phyloP scores from a whole-genome alignment of 495 filamentous ascomycete genomes.

The Neurospora terricola region DNA sequence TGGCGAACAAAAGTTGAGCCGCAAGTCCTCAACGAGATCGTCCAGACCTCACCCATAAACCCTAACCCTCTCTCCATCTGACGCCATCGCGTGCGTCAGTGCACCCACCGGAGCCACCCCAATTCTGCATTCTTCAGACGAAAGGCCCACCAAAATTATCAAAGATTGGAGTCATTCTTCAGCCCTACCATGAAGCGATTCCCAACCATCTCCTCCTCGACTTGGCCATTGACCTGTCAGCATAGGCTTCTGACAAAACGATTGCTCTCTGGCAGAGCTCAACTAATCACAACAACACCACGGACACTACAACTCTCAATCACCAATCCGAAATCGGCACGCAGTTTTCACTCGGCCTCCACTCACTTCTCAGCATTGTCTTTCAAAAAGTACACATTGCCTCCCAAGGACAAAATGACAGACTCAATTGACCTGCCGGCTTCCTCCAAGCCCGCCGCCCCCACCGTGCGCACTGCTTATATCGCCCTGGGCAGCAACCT shows the following conservation, averaged over 20 bases:
- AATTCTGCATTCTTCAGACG: not conserved
- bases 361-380: not conserved
- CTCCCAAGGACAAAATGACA: conserved; percentile 6
- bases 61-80: not conserved
- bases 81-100: not conserved
- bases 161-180: not conserved
- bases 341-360: not conserved
- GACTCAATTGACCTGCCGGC: not conserved
- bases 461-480: conserved; percentile 44
- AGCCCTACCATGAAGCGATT: conserved; percentile 7
- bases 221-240: conserved; percentile 1
- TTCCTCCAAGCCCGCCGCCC: not conserved
- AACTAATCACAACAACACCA: not conserved
- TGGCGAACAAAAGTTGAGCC: not conserved
- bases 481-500: conserved; percentile 91
- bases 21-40: not conserved
- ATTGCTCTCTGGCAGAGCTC: not conserved
- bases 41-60: not conserved
- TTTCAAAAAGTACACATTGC: conserved; percentile 19
- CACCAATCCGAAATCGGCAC: not conserved
- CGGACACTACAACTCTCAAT: not conserved
- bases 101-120: not conserved
- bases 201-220: not conserved
- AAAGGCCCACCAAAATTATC: not conserved
- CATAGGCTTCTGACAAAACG: not conserved